Evolutionary conservation across 768 basidiomycete genomes (phyloP).

Genomic region (Serpula lacrymans): DNA sequence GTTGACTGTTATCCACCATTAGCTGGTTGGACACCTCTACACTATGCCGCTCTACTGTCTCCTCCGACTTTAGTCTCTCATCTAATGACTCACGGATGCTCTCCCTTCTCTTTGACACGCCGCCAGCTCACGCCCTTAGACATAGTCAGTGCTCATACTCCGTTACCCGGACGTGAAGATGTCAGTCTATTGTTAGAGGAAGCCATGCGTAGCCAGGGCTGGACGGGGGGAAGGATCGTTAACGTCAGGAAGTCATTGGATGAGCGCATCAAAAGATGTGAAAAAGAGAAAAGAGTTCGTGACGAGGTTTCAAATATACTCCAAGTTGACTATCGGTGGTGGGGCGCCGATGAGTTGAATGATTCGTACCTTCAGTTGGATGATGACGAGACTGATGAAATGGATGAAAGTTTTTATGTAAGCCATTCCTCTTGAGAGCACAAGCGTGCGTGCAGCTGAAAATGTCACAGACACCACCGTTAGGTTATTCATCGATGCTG

Average conservation of each 20-base stretch:
- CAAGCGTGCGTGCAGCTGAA: slow-evolving; percentile 14
- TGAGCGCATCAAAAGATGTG: slow-evolving; percentile 49
- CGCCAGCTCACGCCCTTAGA: slow-evolving; percentile 85
- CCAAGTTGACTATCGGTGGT: slow-evolving; percentile 60
- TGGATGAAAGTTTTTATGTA: slow-evolving; percentile 49
- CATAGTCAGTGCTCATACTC: slow-evolving; percentile 81
- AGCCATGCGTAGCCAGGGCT: slow-evolving; percentile 83
- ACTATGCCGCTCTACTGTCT: slow-evolving; percentile 84
- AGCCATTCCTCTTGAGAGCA: slow-evolving; percentile 11
- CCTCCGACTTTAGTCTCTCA: slow-evolving; percentile 91
- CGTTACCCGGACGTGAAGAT: slow-evolving; percentile 78
- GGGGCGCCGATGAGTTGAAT: slow-evolving; percentile 48
- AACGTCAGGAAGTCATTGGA: slow-evolving; percentile 59
- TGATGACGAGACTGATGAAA: slow-evolving; percentile 48
- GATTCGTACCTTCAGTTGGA: slow-evolving; percentile 43
- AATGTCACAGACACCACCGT: slow-evolving; percentile 57
- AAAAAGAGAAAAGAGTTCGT: slow-evolving; percentile 52
- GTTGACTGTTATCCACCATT: slow-evolving; percentile 8
- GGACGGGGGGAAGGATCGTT: slow-evolving; percentile 76
- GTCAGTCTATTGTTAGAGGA: slow-evolving; percentile 85
- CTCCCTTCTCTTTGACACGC: slow-evolving; percentile 71
- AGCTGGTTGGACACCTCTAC: slow-evolving; percentile 96
- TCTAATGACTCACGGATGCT: slow-evolving; percentile 90
- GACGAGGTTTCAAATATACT: slow-evolving; percentile 57
- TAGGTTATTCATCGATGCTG: slow-evolving; percentile 85